Percentiles rank a stretch among this genome's conserved stretches.
Evolutionary conservation across 768 basidiomycete genomes (phyloP).

Genomic region (Amanita phalloides): DNA sequence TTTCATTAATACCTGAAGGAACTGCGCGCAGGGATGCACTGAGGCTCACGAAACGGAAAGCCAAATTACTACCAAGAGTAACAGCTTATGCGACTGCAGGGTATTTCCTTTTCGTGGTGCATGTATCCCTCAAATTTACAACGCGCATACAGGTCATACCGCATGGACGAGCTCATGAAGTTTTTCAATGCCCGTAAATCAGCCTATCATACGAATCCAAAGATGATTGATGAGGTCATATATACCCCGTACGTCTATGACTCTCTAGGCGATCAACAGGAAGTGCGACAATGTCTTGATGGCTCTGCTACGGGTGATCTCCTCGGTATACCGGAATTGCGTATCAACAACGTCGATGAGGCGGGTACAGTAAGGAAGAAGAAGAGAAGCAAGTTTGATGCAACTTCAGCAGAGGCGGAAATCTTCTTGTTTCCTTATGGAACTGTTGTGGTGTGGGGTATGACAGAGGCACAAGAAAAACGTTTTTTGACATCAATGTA

Average conservation of each 20-base stretch:
- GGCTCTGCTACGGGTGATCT: conserved; percentile 53
- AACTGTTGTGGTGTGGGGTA: conserved; percentile 95
- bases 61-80: conserved; percentile 84
- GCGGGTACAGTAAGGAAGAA: conserved; percentile 25
- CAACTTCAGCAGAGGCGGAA: conserved; percentile 64
- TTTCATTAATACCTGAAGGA: conserved; percentile 88
- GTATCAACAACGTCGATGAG: conserved; percentile 22
- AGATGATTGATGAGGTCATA: conserved; percentile 85
- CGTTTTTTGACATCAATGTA: conserved; percentile 86
- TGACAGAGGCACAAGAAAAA: conserved; percentile 89
- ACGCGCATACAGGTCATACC: conserved; percentile 57
- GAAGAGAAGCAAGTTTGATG: conserved; percentile 59
- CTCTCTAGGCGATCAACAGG: conserved; percentile 26
- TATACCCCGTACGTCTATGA: conserved; percentile 89
- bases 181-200: conserved; percentile 78
- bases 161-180: conserved; percentile 77
- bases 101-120: conserved; percentile 28
- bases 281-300: conserved; percentile 16
- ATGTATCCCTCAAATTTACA: neutral
- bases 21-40: conserved; percentile 88
- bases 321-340: conserved; percentile 67
- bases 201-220: conserved; percentile 80
- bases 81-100: conserved; percentile 92
- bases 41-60: conserved; percentile 88
- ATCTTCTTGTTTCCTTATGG: conserved; percentile 93